Evolutionary conservation across 805 yeast species (phyloP).

Genomic region (Kazachstania martiniae): DNA sequence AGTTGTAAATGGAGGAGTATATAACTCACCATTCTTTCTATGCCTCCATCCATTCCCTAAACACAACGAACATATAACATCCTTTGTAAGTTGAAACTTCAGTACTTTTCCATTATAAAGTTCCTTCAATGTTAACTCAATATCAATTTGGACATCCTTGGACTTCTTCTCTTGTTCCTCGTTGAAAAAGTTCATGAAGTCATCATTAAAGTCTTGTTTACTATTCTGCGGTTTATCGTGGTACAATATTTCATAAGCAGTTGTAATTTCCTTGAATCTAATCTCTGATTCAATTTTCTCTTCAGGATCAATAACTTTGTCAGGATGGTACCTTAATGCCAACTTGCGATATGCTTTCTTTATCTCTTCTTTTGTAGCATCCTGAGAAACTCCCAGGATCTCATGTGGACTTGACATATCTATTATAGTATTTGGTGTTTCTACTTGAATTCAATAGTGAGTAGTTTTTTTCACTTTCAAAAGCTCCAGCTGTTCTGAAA

Average conservation of each 20-base stretch:
- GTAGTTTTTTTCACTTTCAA: too few relatives aligned
- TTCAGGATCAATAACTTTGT: conserved; percentile 81
- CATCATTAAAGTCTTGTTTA: conserved; percentile 58
- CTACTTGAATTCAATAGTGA: too few relatives aligned
- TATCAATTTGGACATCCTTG: conserved; percentile 72
- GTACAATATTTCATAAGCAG: conserved; percentile 79
- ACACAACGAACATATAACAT: conserved; percentile 79
- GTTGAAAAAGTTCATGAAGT: conserved; percentile 45
- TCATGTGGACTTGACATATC: conserved; percentile 59
- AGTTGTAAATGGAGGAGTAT: conserved; percentile 82
- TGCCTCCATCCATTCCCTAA: conserved; percentile 75
- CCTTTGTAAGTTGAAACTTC: conserved; percentile 21
- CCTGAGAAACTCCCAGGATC: conserved; percentile 63
- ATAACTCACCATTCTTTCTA: conserved; percentile 61
- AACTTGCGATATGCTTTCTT: conserved; percentile 89
- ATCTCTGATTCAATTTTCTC: conserved; percentile 52
- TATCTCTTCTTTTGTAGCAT: conserved; percentile 72
- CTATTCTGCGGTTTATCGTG: conserved; percentile 60
- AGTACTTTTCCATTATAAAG: conserved; percentile 3
- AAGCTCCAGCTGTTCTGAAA: too few relatives aligned
- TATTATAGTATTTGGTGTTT: too few relatives aligned
- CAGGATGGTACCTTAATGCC: conserved; percentile 94
- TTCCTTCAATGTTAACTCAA: conserved; percentile 57
- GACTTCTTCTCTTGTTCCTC: conserved; percentile 56
- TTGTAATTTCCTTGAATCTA: conserved; percentile 86